Evolutionary conservation across 2,329 filamentous ascomycete species (phyloP).

Genomic region (Tolypocladium endophyticum): DNA sequence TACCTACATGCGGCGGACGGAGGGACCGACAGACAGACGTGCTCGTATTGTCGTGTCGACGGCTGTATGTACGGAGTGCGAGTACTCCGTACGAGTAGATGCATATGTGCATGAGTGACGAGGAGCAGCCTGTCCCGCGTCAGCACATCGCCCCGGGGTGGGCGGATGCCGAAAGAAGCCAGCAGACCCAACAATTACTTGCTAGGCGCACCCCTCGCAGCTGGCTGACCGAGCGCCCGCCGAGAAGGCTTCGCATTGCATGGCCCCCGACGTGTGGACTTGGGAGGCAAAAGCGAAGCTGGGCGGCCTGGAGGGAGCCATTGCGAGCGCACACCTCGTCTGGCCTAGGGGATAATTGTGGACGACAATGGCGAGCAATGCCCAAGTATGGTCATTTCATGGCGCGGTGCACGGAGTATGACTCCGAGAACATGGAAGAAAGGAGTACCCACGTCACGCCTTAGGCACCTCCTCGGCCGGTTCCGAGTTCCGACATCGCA

Average conservation of each 20-base stretch:
- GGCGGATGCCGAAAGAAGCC: neutral
- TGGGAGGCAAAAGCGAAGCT: neutral
- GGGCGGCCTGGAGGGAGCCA: neutral
- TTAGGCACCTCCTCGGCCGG: neutral
- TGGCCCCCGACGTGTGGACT: neutral
- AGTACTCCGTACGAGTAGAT: neutral
- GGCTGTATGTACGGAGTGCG: neutral
- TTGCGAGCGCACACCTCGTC: neutral
- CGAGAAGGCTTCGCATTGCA: neutral
- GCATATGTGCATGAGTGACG: neutral
- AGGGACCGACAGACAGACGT: no score
- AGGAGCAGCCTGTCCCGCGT: neutral
- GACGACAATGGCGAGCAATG: neutral
- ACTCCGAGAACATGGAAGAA: neutral
- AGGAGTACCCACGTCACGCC: neutral
- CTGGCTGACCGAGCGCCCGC: neutral
- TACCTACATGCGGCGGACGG: no score
- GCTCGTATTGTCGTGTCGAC: neutral
- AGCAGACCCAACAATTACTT: neutral
- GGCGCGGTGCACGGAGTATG: neutral
- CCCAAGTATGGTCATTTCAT: neutral
- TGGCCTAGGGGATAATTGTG: neutral
- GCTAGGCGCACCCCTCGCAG: neutral
- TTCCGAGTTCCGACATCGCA: neutral
- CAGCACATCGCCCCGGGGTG: neutral